Evolutionary conservation across 2,329 filamentous ascomycete species (phyloP), one percentile per base, ranked within the genome.

Genomic region (Beauveria varroae): DNA sequence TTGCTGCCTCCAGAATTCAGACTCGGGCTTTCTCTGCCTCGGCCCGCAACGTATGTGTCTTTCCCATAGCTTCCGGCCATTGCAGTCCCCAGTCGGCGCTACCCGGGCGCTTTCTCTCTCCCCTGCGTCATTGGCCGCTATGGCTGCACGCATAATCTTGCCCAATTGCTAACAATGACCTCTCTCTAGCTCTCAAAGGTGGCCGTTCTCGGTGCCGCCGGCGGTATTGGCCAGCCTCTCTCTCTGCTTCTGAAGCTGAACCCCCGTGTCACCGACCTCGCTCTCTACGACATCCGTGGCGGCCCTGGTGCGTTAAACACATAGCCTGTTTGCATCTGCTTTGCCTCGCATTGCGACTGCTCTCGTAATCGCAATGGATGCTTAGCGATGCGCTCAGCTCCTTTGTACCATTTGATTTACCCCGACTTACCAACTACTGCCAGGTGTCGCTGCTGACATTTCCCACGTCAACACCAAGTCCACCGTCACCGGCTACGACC

Each of bases 391-490:
- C 41, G 41, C 9, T n/a, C 12, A 47, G 26, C 26, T 16, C 26
- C n/a, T 12, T 63, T 12, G 61, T 64, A 41, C 46, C 34, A 16
- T 37, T 34, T 37, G n/a, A 10, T 37, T 8, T 14, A 12, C 7
- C 14, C 12, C 20, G 8, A 14, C 53, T 34, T 46, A 63, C 67
- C 68, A 66, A 67, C 65, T 62, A 44, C 41, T 51, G 65, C 44
- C 69, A 95, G 93, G 93, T 88, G 95, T 99, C 78, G 95, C 93
- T 71, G 95, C 95, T 76, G 95, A 99, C 79, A 87, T 99, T 79
- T 90, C 90, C 74, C 95, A 99, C 85, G 92, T 99, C 86, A 98
- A 98, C 88, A 97, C 93, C 80, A 96, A 96, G 88, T 93, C 90
- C 82, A 87, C 79, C 71, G 93, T 98, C 78, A 93, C 84, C 72